Base-by-base conservation (phyloP, 1,139 yeast species). In the Protomyces gravidus region DNA sequence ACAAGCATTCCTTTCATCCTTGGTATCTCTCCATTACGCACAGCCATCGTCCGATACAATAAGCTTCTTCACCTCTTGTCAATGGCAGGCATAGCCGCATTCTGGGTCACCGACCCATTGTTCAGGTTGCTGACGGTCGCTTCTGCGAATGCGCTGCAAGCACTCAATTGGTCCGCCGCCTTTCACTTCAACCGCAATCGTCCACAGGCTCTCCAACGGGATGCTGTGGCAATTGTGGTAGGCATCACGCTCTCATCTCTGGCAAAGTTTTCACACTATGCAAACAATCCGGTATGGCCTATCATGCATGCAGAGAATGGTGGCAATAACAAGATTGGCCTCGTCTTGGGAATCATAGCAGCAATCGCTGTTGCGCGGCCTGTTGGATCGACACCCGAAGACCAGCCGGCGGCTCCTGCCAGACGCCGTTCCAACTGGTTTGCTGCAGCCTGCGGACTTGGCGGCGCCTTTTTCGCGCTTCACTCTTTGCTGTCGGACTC, bases 231-330 rank as follows among this genome's bases (percentile, higher is more conserved):
- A 1, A 84, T 87, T 69, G 72, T 83, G 0, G 66, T 86, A 28
- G 98, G 98, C 23, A 76, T 92, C 61, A 76, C 87, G 53, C 72
- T 82, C 3, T 83, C 96, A 2, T 81, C 89, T 0, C 80, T 86
- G 45, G 77, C 89, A 32, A 92, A 94, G 69, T 86, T 80, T 73
- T 81, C 85, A 17, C 81, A 78, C 68, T 86, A 81, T 73, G 83
- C 97, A 4, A 90, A 90, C 69, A 92, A 92, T 70, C 98, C 98
- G 42, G 76, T 89, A 55, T 92, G 98, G 98, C 95, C 98, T 42
- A 86, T 89, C 50, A 85, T 92, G 92, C 85, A 89, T 69, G 79
- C 78, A 30, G 81, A 77, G 26, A 90, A 87, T 67, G 97, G 97
- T 27, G 98, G 98, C 7, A 82, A 82, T 76, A 90, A 90, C 71